Base-by-base conservation (phyloP, 768 basidiomycete genomes). In the Hygrocybe punicea region DNA sequence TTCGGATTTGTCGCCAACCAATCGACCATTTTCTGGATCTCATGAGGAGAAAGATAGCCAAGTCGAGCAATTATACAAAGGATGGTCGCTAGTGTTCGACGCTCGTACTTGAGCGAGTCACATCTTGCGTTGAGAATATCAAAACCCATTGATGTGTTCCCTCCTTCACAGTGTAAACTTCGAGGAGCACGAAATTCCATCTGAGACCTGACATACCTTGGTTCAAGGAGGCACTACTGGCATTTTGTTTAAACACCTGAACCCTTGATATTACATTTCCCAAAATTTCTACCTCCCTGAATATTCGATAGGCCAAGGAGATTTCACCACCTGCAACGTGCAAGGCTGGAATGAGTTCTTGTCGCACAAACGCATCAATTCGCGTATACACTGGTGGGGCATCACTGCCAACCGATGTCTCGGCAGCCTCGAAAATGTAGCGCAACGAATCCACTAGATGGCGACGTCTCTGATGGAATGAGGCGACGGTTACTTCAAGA, bases 21-120 rank as follows among this genome's bases (percentile, higher is more conserved):
- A 50, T 89, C 84, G n/a, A 89, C 72, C 24, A 87, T 71, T 42
- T 70, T 71, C 62, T 82, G 81, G 23, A 92, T 69, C 60, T 93
- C 91, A 55, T 69, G 72, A 0, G 83, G 74, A 1, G 79, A 74
- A 40, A 91, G 69, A 62, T 79, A 79, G 1, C 87, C 89, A 45
- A 86, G 72, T 25, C 85, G 81, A 17, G 84, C 79, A 54, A 92
- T 73, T 23, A 82, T 73, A 67, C 80, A 84, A 35, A 91, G 77
- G 13, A 82, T 76, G n/a, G 78, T 77, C 17, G 84, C 83, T 4
- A 93, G 79, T 49, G 78, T 76, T 10, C 87, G 81, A 60, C 91
- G 79, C 65, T 93, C 90, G 53, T 85, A 85, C 64, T 81, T 83
- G 50, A 94, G 76, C 0, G 87, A 89, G 35, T 89, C 84, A 62